phyloP scores from a whole-genome alignment of 2,329 filamentous ascomycete species.

The Paracamarosporium sp. region DNA sequence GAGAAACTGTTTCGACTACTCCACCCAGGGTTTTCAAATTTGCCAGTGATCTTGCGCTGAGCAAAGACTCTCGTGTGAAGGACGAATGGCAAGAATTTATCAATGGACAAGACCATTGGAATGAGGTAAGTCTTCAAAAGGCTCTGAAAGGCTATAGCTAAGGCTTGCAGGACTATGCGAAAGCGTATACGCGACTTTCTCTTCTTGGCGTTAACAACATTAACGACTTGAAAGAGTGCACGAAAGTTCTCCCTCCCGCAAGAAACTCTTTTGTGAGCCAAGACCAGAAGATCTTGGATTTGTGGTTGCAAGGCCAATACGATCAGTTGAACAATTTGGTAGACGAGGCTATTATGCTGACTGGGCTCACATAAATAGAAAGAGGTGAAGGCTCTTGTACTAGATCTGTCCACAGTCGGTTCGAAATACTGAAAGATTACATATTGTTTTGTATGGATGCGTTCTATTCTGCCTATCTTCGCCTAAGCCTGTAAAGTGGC shows the following conservation, averaged over 20 bases:
- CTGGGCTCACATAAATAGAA: constrained; percentile 24
- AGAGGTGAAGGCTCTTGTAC: neutral
- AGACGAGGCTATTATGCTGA: constrained; percentile 42
- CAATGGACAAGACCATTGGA: constrained; percentile 39
- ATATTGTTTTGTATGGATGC: neutral
- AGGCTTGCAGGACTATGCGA: constrained; percentile 53
- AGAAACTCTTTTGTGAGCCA: constrained; percentile 30
- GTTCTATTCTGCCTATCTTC: neutral
- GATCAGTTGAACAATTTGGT: constrained; percentile 42
- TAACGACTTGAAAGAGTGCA: constrained; percentile 63
- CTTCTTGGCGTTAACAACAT: constrained; percentile 65
- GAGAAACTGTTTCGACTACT: constrained; percentile 34
- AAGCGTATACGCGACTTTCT: constrained; percentile 61
- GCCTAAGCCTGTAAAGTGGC: neutral
- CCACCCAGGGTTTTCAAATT: constrained; percentile 46
- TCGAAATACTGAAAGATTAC: neutral
- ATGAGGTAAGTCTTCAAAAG: constrained; percentile 31
- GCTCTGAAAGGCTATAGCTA: neutral
- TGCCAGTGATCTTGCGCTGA: constrained; percentile 42
- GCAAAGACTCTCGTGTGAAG: constrained; percentile 40
- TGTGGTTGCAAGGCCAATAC: constrained; percentile 41
- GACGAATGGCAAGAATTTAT: constrained; percentile 42
- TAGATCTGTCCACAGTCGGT: neutral
- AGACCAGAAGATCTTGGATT: constrained; percentile 36
- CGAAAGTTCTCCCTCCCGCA: constrained; percentile 54